Conservation (phyloP, 83 land plant species). For the Thuja plicata region DNA sequence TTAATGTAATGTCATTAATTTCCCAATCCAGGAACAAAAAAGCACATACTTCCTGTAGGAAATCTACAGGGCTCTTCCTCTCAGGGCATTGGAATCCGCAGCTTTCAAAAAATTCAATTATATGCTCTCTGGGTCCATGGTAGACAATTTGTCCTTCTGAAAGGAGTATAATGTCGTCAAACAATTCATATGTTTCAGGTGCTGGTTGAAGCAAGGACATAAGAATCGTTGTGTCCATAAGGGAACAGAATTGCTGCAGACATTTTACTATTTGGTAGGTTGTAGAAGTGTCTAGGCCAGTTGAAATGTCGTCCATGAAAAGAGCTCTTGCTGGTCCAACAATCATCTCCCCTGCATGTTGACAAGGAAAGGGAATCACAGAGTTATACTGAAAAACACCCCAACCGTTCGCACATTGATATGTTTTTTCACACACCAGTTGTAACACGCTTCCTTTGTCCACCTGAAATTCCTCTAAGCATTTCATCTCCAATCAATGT, state of each 20-base stretch:
- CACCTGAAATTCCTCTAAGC: constrained; percentile 5
- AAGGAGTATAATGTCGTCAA: constrained; percentile 72
- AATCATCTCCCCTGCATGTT: constrained; percentile 65
- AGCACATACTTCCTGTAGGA: constrained; percentile 65
- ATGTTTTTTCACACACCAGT: background rate
- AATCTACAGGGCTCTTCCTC: constrained; percentile 70
- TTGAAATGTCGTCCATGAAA: constrained; percentile 78
- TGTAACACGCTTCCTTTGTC: constrained; percentile 5
- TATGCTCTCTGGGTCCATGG: constrained; percentile 64
- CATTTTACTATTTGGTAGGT: constrained; percentile 76
- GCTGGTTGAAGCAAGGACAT: constrained; percentile 83
- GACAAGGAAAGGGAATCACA: background rate
- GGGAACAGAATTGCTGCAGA: constrained; percentile 58
- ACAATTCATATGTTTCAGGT: constrained; percentile 73
- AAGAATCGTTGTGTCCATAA: constrained; percentile 52
- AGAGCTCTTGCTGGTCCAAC: constrained; percentile 67
- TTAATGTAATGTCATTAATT: background rate
- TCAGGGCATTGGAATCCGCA: constrained; percentile 78
- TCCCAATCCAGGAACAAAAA: background rate
- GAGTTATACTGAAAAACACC: background rate
- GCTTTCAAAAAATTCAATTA: constrained; percentile 63
- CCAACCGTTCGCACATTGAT: background rate
- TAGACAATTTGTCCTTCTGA: constrained; percentile 72
- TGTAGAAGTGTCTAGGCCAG: constrained; percentile 73
- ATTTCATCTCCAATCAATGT: background rate